Base-by-base conservation (phyloP, 1,284 basidiomycete species). In the Exobasidium rhododendri region DNA sequence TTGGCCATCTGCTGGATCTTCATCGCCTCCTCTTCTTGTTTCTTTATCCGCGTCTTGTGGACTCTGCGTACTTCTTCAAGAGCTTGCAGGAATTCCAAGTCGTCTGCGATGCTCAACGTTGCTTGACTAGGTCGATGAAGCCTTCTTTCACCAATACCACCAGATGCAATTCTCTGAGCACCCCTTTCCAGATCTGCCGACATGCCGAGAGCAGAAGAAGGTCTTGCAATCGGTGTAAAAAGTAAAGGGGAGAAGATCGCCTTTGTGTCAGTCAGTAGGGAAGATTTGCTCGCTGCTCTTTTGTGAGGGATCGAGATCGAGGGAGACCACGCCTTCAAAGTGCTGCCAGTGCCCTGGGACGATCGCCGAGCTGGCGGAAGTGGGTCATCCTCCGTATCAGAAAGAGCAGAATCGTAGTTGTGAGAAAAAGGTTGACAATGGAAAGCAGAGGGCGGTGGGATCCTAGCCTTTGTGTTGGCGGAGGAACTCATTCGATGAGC, bases 81-180 rank as follows among this genome's bases (percentile, higher is more conserved):
- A 20, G 70, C 74, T 58, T 68, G 61, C 30, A 75, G 62, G 62
- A 75, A 75, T 61, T 75, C 74, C 47, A 50, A 62, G 52, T 75
- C 74, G 40, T 75, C 74, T 13, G 66, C 69, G 55, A 75, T 75
- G 49, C 67, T 71, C 40, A 75, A 68, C 56, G 73, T 71, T 7
- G 71, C 69, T 51, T 73, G 72, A 58, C 71, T 64, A 40, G 35
- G 35, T 17, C 35, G 35, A 40, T 40, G 35, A 73, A 69, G 51
- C 68, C 66, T 28, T 59, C n/a, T 20, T 13, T 20, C 20, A 43
- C 6, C n/a, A 26, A 20, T 47, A 4, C 29, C 35, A 24, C 7
- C 17, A 29, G 20, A 4, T 13, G 30, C 26, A 4, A 17, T 17
- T 29, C 10, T 28, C 31, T 51, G 47, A 44, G 58, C 7, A 22